phyloP scores from a whole-genome alignment of 257 asterid genomes.

The Solanum infundibuliforme region DNA sequence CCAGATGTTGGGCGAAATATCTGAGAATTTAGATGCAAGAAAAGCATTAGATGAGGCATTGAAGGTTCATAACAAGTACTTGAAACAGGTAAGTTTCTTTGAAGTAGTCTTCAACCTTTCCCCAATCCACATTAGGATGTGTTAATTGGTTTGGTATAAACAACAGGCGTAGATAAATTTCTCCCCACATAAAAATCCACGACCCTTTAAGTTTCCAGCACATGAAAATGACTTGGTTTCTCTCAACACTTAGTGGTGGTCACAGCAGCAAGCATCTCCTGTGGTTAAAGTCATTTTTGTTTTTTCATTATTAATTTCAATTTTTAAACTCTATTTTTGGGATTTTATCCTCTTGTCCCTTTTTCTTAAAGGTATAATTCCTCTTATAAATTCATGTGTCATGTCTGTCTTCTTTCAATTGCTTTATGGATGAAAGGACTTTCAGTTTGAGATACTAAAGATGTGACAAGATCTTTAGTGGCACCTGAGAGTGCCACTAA shows the following conservation, averaged over 20 bases:
- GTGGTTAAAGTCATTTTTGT: not conserved
- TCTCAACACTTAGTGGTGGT: not conserved
- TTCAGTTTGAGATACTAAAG: not conserved
- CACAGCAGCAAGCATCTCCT: not conserved
- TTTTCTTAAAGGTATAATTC: not conserved
- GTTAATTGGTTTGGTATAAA: not conserved
- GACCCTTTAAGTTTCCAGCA: not conserved
- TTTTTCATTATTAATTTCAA: not conserved
- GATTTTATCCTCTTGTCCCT: not conserved
- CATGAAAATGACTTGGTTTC: not conserved
- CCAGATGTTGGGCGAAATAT: constrained; percentile 80
- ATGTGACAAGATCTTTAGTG: not conserved
- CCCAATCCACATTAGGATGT: not conserved
- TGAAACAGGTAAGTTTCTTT: constrained; percentile 57
- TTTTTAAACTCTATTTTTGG: not conserved
- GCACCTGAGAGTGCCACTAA: not conserved
- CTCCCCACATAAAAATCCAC: not conserved
- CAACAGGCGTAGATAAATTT: not conserved
- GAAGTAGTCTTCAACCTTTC: not conserved
- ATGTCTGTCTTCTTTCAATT: not conserved
- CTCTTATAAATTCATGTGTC: not conserved
- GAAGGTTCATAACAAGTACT: constrained; percentile 74
- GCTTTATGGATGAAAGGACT: not conserved
- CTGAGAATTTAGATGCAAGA: constrained; percentile 88
- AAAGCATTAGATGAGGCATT: constrained; percentile 71